These are phyloP conservation scores for Yarrowia divulgata DNA, from an alignment of 805 yeast species.

Conservation along the genomic window DNA sequence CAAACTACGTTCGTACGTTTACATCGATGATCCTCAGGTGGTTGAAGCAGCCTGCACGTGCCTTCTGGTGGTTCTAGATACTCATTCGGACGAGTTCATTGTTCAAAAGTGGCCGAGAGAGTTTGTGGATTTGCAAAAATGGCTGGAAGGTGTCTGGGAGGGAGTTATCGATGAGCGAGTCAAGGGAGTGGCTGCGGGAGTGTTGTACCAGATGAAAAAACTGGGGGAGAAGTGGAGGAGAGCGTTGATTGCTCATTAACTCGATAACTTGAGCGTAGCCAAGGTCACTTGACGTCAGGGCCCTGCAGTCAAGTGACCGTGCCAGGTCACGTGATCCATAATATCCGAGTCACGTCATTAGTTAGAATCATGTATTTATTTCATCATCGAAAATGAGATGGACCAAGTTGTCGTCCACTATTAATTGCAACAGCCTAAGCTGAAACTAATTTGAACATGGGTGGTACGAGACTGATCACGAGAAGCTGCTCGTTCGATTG, in stretches of 20 bases:
- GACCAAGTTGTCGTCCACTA: no score
- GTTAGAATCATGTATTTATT: no score
- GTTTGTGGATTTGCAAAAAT: slow-evolving; percentile 47
- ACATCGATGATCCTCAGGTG: slow-evolving; percentile 43
- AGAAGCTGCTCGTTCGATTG: no score
- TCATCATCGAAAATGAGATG: no score
- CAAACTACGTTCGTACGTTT: slow-evolving; percentile 33
- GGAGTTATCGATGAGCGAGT: slow-evolving; percentile 46
- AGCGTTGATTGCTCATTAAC: slow-evolving; percentile 40
- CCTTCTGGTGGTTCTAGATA: slow-evolving; percentile 48
- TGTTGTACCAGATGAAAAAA: slow-evolving; percentile 46
- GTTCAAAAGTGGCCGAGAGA: slow-evolving; percentile 46
- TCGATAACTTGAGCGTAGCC: no score
- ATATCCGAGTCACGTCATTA: no score
- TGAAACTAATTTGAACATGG: no score
- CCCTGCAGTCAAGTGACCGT: no score
- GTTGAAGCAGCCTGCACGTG: slow-evolving; percentile 50
- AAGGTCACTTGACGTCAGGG: no score
- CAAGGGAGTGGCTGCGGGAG: slow-evolving; percentile 49
- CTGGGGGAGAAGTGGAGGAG: slow-evolving; percentile 46
- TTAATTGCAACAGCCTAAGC: no score
- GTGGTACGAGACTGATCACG: no score
- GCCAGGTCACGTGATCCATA: no score
- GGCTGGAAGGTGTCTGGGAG: slow-evolving; percentile 49
- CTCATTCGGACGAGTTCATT: slow-evolving; percentile 46